Conservation (phyloP, 1,284 basidiomycete species). For the Puccinia polysora region DNA sequence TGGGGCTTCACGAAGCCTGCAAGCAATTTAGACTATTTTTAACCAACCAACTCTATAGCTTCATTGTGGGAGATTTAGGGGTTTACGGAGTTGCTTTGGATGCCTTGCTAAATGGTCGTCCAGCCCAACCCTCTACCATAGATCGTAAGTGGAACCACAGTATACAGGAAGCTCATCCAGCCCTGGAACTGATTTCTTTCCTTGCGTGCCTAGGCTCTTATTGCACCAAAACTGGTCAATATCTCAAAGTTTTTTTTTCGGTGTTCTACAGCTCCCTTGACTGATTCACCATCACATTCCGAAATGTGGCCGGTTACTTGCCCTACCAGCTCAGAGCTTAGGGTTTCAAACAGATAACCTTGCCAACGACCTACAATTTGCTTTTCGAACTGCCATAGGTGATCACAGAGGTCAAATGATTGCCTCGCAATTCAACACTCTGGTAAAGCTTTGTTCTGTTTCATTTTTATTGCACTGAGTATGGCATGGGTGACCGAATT, state of each 20-base stretch:
- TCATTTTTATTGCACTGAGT: neutral
- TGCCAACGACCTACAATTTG: conserved; percentile 2
- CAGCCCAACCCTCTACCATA: conserved; percentile 7
- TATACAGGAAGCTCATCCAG: neutral
- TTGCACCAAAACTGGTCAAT: conserved; percentile 6
- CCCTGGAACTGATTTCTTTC: neutral
- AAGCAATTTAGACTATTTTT: neutral
- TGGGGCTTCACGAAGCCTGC: too few relatives aligned
- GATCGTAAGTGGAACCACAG: conserved; percentile 10
- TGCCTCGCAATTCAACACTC: neutral
- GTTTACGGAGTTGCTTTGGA: conserved; percentile 27
- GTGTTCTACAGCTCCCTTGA: neutral
- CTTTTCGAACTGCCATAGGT: conserved; percentile 6
- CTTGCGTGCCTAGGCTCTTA: conserved; percentile 6
- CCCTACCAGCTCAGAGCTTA: neutral
- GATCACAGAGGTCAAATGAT: neutral
- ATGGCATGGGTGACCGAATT: neutral
- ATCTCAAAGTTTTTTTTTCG: neutral
- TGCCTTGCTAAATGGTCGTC: conserved; percentile 30
- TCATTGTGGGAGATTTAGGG: conserved; percentile 5
- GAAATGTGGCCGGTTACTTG: neutral
- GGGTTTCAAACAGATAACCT: conserved; percentile 13
- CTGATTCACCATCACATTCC: neutral
- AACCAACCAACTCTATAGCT: neutral
- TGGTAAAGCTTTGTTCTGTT: neutral